phyloP scores from a whole-genome alignment of 2,329 filamentous ascomycete species.

The Ascochyta rabiei region DNA sequence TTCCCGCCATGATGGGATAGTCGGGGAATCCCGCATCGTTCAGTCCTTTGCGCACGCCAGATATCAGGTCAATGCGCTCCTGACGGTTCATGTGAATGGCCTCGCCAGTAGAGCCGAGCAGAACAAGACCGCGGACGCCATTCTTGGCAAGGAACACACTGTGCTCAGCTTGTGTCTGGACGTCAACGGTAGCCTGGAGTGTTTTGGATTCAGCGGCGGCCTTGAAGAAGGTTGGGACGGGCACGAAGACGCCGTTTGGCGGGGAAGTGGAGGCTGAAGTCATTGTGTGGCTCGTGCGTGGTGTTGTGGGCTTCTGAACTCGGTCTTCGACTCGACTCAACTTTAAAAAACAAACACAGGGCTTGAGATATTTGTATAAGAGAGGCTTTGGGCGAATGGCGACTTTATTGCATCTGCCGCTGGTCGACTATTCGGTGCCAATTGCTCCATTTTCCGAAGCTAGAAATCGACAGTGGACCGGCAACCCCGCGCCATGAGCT shows the following conservation, averaged over 20 bases:
- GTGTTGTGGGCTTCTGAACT: neutral
- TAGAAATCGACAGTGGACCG: conserved; percentile 29
- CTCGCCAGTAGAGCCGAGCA: conserved; percentile 69
- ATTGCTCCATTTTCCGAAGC: conserved; percentile 37
- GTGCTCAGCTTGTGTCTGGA: conserved; percentile 64
- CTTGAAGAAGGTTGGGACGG: conserved; percentile 69
- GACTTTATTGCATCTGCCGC: conserved; percentile 18
- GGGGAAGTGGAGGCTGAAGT: conserved; percentile 13
- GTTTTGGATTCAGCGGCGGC: conserved; percentile 52
- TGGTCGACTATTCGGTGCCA: conserved; percentile 26
- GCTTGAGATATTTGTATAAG: neutral
- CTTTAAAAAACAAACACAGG: neutral
- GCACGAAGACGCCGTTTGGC: conserved; percentile 48
- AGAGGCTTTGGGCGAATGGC: conserved; percentile 10
- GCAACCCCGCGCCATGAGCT: conserved; percentile 32
- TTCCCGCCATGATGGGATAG: conserved; percentile 68
- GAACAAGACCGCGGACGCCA: conserved; percentile 66
- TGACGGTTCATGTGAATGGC: conserved; percentile 65
- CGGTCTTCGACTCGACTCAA: neutral
- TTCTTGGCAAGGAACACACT: conserved; percentile 64
- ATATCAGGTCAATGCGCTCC: conserved; percentile 63
- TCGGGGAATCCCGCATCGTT: conserved; percentile 61
- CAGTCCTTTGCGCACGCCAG: conserved; percentile 62
- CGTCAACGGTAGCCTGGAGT: conserved; percentile 60
- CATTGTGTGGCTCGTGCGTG: conserved; percentile 13